Base-by-base conservation (phyloP, 2,329 filamentous ascomycete species). In the Colletotrichum lini region DNA sequence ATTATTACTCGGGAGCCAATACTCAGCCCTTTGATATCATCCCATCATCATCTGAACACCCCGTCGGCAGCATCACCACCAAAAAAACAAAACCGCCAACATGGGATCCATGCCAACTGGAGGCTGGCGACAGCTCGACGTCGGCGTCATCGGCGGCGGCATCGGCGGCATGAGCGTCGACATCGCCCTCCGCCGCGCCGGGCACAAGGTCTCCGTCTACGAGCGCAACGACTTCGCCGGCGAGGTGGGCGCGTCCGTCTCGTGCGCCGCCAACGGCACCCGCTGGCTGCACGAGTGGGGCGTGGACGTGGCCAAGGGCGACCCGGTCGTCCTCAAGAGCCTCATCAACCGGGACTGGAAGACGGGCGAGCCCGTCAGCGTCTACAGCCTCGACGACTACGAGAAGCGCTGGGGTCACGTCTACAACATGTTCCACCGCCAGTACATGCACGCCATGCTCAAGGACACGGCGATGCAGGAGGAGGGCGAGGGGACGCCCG, bases 331-430 rank as follows among this genome's bases (percentile, higher is more conserved):
- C 1, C 80, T 93, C 59, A 85, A 85, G 79, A 90, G 90, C 76
- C 84, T 93, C 63, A 93, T 93, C 81, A 92, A 90, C 78, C 87
- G 89, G 4, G 90, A 93, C 79, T 93, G 91, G 91, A 87, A 88
- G 77, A 93, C 90, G 1, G 91, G 91, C 0, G 88, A 92, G 79
- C 87, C 89, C 0, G 85, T 90, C 30, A 92, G 87, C 74, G 88
- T 91, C 0, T 92, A 91, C 74, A 86, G 89, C 74, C 79, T 93
- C 21, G 85, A 82, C 13, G 91, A 93, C 76, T 93, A 93, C 68
- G 87, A 93, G 79, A 77, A 89, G 80, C 83, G 83, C 65, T 93
- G 90, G 90, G 90, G 90, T 15, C 87, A 89, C 26, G 84, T 88
- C 0, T 91, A 92, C 78, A 90, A 92, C 79, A 92, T 92, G 89